A percentile compares a stretch with the other conserved stretches of the same genome.
Evolutionary conservation across 176 grass and related monocot species (phyloP).

Genomic region (Oryza meridionalis): DNA sequence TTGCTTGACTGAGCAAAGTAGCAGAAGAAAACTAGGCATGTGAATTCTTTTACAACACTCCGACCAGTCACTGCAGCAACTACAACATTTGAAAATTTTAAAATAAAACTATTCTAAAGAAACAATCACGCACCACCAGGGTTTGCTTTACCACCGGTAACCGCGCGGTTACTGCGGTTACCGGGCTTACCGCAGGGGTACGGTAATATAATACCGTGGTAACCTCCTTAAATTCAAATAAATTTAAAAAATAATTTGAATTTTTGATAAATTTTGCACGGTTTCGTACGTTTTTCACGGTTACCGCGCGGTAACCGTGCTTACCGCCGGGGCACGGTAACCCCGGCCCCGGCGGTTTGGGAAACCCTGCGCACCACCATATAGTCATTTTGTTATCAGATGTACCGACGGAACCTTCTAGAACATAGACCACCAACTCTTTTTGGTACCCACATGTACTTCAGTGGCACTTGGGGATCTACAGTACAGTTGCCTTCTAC

Average conservation of each 20-base stretch:
- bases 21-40: neutral
- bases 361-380: too few relatives aligned
- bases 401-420: slow-evolving; percentile 33
- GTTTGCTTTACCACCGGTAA: too few relatives aligned
- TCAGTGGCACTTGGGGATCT: slow-evolving; percentile 38
- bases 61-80: neutral
- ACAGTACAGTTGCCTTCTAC: slow-evolving; percentile 41
- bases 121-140: neutral
- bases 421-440: slow-evolving; percentile 92
- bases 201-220: too few relatives aligned
- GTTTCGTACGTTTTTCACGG: too few relatives aligned
- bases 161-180: too few relatives aligned
- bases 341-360: too few relatives aligned
- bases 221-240: too few relatives aligned
- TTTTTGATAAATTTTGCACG: too few relatives aligned
- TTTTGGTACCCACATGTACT: slow-evolving; percentile 50
- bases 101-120: slow-evolving; percentile 25
- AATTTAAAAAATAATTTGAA: too few relatives aligned
- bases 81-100: slow-evolving; percentile 13
- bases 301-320: too few relatives aligned
- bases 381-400: neutral
- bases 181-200: too few relatives aligned
- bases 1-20: slow-evolving; percentile 19
- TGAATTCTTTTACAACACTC: slow-evolving; percentile 15
- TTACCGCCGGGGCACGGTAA: too few relatives aligned